Evolutionary conservation across 2,329 filamentous ascomycete species (phyloP), one percentile per base, ranked within the genome.

Genomic region (Clarireedia sp.): DNA sequence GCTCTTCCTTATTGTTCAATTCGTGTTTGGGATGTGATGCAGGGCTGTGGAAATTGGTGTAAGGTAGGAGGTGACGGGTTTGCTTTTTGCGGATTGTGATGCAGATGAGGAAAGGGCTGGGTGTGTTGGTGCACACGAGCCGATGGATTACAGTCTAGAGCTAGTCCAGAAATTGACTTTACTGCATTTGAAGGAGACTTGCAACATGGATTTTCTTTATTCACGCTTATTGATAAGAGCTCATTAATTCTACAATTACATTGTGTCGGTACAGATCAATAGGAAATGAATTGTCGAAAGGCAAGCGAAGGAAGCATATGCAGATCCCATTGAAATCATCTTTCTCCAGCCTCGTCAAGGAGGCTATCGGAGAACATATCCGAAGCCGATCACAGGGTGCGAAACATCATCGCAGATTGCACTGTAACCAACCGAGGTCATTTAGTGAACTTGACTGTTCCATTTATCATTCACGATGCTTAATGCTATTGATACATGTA

Each of bases 71-170:
- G 24, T 54, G 44, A 48, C 38, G 29, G 58, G 54, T 58, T 61
- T 63, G 59, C 58, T 60, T 64, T 57, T 58, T 61, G 51, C 47
- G 51, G 52, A 50, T 23, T 41, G 52, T 37, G 45, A 24, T 54
- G 52, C 52, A 54, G 46, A 21, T 45, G 12, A 9, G 9, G 19
- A 41, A 48, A 36, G 14, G 45, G 38, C 43, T 50, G 21, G 56
- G 45, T 54, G 52, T 29, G 56, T 45, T 57, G 52, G 52, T 54
- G 36, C 52, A 33, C 12, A 33, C 29, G 46, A 54, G 46, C 45
- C 45, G 52, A 43, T 54, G 26, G 37, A 33, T 33, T 33, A 10
- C 29, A 9, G 7, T 33, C 29, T 33, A 33, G 29, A 33, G 12
- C 29, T 33, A 33, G 29, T 33, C 29, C 12, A 33, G 29, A 33